phyloP scores from a whole-genome alignment of 306 rosid species.

The Vigna trinervia region DNA sequence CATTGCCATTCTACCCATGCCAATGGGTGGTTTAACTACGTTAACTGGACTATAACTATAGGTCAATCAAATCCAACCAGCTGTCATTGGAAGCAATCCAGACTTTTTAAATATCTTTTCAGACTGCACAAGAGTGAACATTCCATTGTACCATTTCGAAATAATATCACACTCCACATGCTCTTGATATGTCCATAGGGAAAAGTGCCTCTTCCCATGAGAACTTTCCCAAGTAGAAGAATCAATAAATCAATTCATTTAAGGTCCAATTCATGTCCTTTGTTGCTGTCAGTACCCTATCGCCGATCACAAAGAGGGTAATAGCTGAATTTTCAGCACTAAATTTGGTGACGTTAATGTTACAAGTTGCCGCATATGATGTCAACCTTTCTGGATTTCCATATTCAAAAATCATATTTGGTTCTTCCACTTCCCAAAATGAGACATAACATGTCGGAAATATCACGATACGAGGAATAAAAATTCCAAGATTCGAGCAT shows the following conservation, averaged over 20 bases:
- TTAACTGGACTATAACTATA: background rate
- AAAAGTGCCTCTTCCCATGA: background rate
- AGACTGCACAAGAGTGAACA: background rate
- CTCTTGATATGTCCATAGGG: background rate
- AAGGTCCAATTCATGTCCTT: slow-evolving; percentile 21
- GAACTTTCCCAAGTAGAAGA: slow-evolving; percentile 21
- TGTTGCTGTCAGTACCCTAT: slow-evolving; percentile 29
- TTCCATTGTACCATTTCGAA: background rate
- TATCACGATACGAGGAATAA: slow-evolving; percentile 59
- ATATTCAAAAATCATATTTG: slow-evolving; percentile 76
- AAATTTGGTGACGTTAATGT: background rate
- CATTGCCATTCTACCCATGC: background rate
- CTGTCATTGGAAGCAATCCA: slow-evolving; percentile 19
- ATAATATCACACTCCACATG: background rate
- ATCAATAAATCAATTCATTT: background rate
- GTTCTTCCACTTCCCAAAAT: slow-evolving; percentile 85
- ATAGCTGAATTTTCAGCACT: background rate
- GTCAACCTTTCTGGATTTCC: background rate
- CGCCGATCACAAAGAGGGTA: background rate
- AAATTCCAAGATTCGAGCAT: slow-evolving; percentile 96
- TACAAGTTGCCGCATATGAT: background rate
- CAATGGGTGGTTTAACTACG: background rate
- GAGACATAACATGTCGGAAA: slow-evolving; percentile 84
- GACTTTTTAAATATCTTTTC: background rate
- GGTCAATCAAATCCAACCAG: background rate